A percentile compares a stretch with the other conserved stretches of the same genome.
Conservation (phyloP, 306 rosid genomes). For the Inga leiocalycina region DNA sequence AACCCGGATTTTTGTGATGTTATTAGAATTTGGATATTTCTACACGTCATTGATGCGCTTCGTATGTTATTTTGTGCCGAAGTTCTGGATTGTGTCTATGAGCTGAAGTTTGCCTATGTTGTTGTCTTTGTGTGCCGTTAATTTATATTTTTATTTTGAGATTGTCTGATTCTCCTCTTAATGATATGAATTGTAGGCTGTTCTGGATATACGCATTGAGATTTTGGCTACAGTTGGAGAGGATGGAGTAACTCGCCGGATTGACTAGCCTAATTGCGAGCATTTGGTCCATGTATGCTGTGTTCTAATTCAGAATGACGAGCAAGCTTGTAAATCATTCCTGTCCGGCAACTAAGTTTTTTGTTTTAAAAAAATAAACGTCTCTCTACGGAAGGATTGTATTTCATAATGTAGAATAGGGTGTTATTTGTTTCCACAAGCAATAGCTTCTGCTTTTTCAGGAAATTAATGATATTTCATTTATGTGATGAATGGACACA, state of each 20-base stretch:
- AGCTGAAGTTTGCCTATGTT: too few relatives aligned
- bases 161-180: neutral
- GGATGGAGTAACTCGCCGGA: slow-evolving; percentile 76
- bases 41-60: too few relatives aligned
- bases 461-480: neutral
- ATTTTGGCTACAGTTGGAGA: slow-evolving; percentile 64
- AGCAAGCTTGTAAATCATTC: slow-evolving; percentile 24
- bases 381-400: neutral
- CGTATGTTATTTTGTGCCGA: too few relatives aligned
- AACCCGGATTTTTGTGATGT: neutral
- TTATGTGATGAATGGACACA: neutral
- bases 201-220: slow-evolving; percentile 69
- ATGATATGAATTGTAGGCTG: slow-evolving; percentile 48
- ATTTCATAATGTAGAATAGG: neutral
- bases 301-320: slow-evolving; percentile 37
- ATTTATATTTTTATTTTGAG: too few relatives aligned
- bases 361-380: neutral
- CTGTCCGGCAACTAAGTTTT: neutral
- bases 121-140: too few relatives aligned
- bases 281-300: slow-evolving; percentile 12
- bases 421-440: slow-evolving; percentile 1
- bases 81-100: too few relatives aligned
- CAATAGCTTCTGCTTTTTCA: neutral
- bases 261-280: slow-evolving; percentile 41
- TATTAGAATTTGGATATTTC: too few relatives aligned